Percentiles rank a stretch among this genome's conserved stretches.
These are phyloP conservation scores for Kodamaea ohmeri DNA, from an alignment of 1,139 yeast genomes.

Conservation along the genomic window DNA sequence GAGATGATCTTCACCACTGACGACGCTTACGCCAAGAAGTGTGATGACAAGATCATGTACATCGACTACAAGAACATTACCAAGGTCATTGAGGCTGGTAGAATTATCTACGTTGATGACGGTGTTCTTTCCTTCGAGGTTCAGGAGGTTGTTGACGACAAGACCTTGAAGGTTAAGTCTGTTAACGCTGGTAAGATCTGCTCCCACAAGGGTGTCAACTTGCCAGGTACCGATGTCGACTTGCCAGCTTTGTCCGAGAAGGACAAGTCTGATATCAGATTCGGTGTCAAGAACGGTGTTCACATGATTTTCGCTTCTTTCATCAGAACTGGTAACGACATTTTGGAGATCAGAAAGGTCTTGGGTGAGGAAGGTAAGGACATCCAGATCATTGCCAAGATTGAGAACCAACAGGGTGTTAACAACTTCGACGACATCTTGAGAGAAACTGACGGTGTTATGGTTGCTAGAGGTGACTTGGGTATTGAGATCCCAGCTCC, in stretches of 20 bases:
- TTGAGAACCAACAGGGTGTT: conserved; percentile 99
- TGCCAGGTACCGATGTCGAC: conserved; percentile 98
- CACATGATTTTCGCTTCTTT: conserved; percentile 99
- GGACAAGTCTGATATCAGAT: conserved; percentile 85
- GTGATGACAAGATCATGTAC: conserved; percentile 80
- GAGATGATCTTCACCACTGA: conserved; percentile 94
- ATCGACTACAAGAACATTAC: conserved; percentile 95
- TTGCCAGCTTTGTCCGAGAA: conserved; percentile 96
- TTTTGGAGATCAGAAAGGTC: conserved; percentile 84
- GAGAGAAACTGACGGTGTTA: conserved; percentile 95
- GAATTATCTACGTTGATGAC: conserved; percentile 90
- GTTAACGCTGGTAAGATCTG: conserved; percentile 93
- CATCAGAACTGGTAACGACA: conserved; percentile 92
- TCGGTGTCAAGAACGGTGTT: conserved; percentile 95
- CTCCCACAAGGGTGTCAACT: conserved; percentile 98
- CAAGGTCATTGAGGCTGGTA: conserved; percentile 84
- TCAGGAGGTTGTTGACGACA: conserved; percentile 69
- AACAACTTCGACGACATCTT: conserved; percentile 97
- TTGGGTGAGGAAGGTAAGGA: conserved; percentile 96
- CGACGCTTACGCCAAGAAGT: conserved; percentile 65
- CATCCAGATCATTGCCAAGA: conserved; percentile 93
- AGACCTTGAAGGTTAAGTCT: conserved; percentile 81
- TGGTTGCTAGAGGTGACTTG: conserved; percentile 99
- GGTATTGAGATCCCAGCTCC: conserved; percentile 99
- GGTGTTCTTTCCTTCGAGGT: conserved; percentile 98